These are phyloP conservation scores for Aspergillus candidus DNA, from an alignment of 2,329 filamentous ascomycete species.

Conservation along the genomic window DNA sequence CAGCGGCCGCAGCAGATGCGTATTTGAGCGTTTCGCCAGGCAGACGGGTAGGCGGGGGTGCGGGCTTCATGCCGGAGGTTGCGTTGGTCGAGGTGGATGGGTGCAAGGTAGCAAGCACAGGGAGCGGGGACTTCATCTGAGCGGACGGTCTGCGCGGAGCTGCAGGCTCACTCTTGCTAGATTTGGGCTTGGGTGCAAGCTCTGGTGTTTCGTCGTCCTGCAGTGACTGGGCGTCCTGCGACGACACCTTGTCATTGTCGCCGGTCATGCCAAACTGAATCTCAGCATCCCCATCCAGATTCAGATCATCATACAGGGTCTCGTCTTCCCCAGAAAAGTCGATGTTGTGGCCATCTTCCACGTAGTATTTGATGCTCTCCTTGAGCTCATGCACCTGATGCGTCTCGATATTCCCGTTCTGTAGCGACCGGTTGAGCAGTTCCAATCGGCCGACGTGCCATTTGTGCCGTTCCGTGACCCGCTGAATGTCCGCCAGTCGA, in stretches of 20 bases:
- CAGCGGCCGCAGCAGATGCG: slow-evolving; percentile 89
- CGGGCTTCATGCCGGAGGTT: slow-evolving; percentile 78
- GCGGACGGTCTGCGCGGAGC: slow-evolving; percentile 68
- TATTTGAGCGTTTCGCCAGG: slow-evolving; percentile 93
- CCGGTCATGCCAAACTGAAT: slow-evolving; percentile 72
- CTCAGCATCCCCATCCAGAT: slow-evolving; percentile 79
- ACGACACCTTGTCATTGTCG: slow-evolving; percentile 85
- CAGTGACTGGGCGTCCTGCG: slow-evolving; percentile 87
- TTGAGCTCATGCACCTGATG: slow-evolving; percentile 83
- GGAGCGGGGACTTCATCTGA: slow-evolving; percentile 88
- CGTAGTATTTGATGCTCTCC: slow-evolving; percentile 91
- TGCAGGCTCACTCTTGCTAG: slow-evolving; percentile 51
- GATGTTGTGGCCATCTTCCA: slow-evolving; percentile 77
- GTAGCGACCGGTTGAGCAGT: slow-evolving; percentile 78
- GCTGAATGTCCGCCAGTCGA: slow-evolving; percentile 78
- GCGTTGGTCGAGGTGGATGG: slow-evolving; percentile 45
- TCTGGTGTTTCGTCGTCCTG: slow-evolving; percentile 63
- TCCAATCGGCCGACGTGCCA: slow-evolving; percentile 94
- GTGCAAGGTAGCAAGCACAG: slow-evolving; percentile 86
- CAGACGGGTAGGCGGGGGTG: slow-evolving; percentile 73
- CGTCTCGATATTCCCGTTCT: slow-evolving; percentile 85
- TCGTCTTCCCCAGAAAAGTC: slow-evolving; percentile 89
- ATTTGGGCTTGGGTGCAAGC: slow-evolving; percentile 55
- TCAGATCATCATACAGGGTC: slow-evolving; percentile 87
- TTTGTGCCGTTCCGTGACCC: slow-evolving; percentile 83